Evolutionary conservation across 2,329 filamentous ascomycete species (phyloP).

Genomic region (Ascomycota sp.): DNA sequence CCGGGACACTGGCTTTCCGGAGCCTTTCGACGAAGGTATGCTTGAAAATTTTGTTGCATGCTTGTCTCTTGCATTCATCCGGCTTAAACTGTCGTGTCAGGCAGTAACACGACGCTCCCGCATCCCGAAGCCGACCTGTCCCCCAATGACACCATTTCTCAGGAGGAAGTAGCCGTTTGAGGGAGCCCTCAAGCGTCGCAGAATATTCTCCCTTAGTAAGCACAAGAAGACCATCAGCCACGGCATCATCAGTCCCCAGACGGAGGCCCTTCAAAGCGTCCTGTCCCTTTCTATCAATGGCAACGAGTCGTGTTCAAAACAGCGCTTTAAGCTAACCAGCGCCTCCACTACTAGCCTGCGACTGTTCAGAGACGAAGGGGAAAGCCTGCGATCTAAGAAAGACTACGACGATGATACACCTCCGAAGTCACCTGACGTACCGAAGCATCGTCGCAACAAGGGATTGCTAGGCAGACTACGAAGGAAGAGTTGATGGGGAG

Average conservation of each 20-base stretch:
- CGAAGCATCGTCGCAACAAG: constrained; percentile 9
- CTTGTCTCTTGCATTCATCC: too few species aligned
- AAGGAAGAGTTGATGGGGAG: constrained; percentile 1
- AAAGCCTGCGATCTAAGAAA: constrained; percentile 13
- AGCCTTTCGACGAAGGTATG: constrained; percentile 26
- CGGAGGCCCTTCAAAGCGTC: constrained; percentile 12
- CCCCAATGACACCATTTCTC: constrained; percentile 33
- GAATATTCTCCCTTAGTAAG: constrained; percentile 25
- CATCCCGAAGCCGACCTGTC: constrained; percentile 41
- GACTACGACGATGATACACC: constrained; percentile 13
- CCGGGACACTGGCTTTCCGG: constrained; percentile 30
- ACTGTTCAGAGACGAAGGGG: constrained; percentile 16
- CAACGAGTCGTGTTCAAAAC: constrained; percentile 6
- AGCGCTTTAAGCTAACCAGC: constrained; percentile 6
- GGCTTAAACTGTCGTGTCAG: constrained; percentile 10
- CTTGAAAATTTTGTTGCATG: constrained; percentile 1
- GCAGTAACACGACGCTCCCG: constrained; percentile 37
- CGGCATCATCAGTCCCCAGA: constrained; percentile 19
- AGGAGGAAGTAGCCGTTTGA: constrained; percentile 28
- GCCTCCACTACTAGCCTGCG: constrained; percentile 10
- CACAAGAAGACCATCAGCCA: constrained; percentile 25
- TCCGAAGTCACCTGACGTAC: constrained; percentile 14
- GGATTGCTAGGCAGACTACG: constrained; percentile 4
- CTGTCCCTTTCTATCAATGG: constrained; percentile 13
- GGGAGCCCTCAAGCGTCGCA: constrained; percentile 20